Evolutionary conservation across 306 rosid genomes (phyloP), one percentile per base, ranked within the genome.

Genomic region (Vigna mungo): DNA sequence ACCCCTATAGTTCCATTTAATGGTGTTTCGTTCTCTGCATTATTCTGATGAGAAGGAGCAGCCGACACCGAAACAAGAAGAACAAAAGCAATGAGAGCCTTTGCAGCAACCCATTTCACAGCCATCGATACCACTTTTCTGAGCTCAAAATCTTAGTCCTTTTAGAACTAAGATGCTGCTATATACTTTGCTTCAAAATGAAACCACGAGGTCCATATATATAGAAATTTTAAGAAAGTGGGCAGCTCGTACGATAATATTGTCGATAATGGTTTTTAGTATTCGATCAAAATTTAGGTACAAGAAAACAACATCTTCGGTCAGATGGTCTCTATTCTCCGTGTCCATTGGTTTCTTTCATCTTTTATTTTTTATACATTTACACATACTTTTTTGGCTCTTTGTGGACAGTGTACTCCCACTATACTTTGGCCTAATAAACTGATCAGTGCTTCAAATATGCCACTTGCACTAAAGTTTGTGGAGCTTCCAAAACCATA

Each of bases 11-110:
- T 76, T 8, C 55, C 74, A 71, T 71, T 76, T 66, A 49, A 81
- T 56, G 65, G 1, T 25, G 87, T 60, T 60, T 60, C 83, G 76
- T 83, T 90, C 1, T 59, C 21, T 6, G 67, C 16, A 27, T 59
- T 59, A 27, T 27, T 39, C 27, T 59, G 65, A 59, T 39, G 13
- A 12, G 64, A 59, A 60, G 67, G 1, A 60, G 67, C 18, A 70
- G 78, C 85, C 39, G 87, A 61, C 43, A 77, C 77, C 27, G 86
- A 87, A 16, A 85, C 84, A 9, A 78, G 51, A 61, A 81, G 9
- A 9, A 84, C 48, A 65, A 82, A 85, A 80, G 66, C 82, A 74
- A 83, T 41, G 78, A 89, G 21, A 75, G 78, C 59, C 61, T 60
- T 60, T 60, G 85, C 84, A 46, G 48, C 74, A 44, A 39, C 64